Evolutionary conservation across 139 green algal genomes (phyloP), one percentile per base, ranked within the genome.

Genomic region (Micromonas commoda): DNA sequence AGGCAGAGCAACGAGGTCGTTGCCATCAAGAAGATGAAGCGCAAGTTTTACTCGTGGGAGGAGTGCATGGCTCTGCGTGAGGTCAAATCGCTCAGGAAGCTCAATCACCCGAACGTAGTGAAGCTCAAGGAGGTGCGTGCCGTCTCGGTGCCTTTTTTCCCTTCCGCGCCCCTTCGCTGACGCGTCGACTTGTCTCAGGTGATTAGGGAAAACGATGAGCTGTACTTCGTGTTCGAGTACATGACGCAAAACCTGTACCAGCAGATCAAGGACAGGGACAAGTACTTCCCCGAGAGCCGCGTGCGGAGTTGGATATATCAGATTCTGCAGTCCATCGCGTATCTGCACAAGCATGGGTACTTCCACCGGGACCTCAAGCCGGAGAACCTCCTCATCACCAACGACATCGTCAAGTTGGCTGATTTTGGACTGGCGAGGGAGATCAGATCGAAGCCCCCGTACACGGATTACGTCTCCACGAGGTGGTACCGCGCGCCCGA

Each of bases 1-100:
- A 63, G 85, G 29, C 86, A 96, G 73, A 96, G 89, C 0, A 93
- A 92, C 38, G 92, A 97, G 80, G 87, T 93, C 82, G 92, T 97
- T 19, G 94, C 94, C 1, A 96, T 98, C 63, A 98, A 98, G 83
- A 96, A 95, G 81, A 97, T 98, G 93, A 97, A 97, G 85, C 84
- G 93, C n/a, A 96, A 96, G 73, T 97, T 96, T 71, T 96, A 94
- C 81, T 89, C 78, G 57, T 98, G 94, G 94, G 92, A 98, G 71
- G 93, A 98, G 71, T 97, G 92, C 85, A 95, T 98, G 89, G 87
- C 88, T 26, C 81, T 98, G 83, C 82, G 92, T 0, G 93, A 97
- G 83, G 86, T 90, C 35, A 82, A 85, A 74, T 92, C 87, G 2
- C 86, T 98, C 61, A 89, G 94, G 23, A 95, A 94, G 85, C 86